phyloP scores from a whole-genome alignment of 768 basidiomycete species.

The Hysterangium stoloniferum region DNA sequence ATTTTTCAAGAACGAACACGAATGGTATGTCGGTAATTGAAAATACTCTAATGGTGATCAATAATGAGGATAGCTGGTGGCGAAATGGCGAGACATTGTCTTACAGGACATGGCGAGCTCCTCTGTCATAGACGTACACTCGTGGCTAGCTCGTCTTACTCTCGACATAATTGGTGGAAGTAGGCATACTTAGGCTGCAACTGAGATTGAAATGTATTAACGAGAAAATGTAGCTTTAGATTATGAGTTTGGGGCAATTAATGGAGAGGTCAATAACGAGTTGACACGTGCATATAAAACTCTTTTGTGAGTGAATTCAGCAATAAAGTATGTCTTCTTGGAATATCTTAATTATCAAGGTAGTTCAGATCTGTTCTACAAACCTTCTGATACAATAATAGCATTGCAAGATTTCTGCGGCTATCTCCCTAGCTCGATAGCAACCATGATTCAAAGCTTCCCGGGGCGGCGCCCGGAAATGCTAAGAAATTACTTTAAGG shows the following conservation, averaged over 20 bases:
- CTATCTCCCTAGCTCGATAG: constrained; percentile 36
- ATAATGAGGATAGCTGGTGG: no score
- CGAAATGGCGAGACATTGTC: no score
- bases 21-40: no score
- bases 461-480: no score
- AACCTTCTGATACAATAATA: constrained; percentile 37
- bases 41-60: no score
- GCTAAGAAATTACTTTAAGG: constrained; percentile 16
- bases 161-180: constrained; percentile 31
- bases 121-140: constrained; percentile 40
- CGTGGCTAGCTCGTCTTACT: constrained; percentile 33
- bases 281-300: constrained; percentile 47
- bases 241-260: constrained; percentile 48
- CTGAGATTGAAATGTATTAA: no score
- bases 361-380: constrained; percentile 34
- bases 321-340: not conserved
- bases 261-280: constrained; percentile 39
- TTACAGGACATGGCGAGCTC: no score
- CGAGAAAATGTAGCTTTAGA: constrained; percentile 35
- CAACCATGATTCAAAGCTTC: constrained; percentile 37
- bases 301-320: constrained; percentile 22
- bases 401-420: constrained; percentile 37
- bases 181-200: no score
- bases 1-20: no score
- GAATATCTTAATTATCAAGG: constrained; percentile 30